Base-by-base conservation (phyloP, 2,329 filamentous ascomycete species). In the Hypoxylon sp. region DNA sequence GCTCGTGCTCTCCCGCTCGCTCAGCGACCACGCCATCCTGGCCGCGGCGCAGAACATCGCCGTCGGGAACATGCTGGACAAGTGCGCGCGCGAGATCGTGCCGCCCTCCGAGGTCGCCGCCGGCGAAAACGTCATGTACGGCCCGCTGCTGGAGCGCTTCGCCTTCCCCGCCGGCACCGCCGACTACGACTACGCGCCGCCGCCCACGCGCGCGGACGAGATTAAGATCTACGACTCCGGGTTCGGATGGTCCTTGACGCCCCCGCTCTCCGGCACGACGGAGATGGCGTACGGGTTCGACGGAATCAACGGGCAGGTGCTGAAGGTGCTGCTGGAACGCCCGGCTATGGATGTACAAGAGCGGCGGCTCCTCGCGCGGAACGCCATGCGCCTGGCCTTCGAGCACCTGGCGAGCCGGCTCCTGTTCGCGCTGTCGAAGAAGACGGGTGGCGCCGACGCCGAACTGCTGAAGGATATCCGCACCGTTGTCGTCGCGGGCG, bases 61-160 rank as follows among this genome's bases (percentile, higher is more conserved):
- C n/a, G 82, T 97, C 62, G 96, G 96, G 50, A 93, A 97, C 78
- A 88, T 92, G 72, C 82, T 99, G 32, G 96, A 99, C 81, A 97
- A 98, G 79, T 85, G 89, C 61, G 93, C 93, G 6, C 88, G 96
- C 48, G 82, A 85, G 14, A 87, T 97, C 61, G 79, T 98, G 0
- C 95, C 94, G 0, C 24, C 79, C 0, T 77, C 82, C 0, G 68
- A 89, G 2, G 77, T 95, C 20, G 79, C 83, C 16, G 75, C 76
- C 0, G 82, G 83, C 36, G 82, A 82, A 42, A 86, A 86, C 71
- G 89, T 92, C 55, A 93, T 93, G 84, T 98, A 96, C 80, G 96
- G 90, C 2, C 88, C 88, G 26, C 78, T 90, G 16, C 85, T 99
- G 16, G 95, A 98, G 75, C 71, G 82, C 3, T 97, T 94, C 77